Conservation (phyloP, 306 rosid genomes). For the Sicyos edulis region DNA sequence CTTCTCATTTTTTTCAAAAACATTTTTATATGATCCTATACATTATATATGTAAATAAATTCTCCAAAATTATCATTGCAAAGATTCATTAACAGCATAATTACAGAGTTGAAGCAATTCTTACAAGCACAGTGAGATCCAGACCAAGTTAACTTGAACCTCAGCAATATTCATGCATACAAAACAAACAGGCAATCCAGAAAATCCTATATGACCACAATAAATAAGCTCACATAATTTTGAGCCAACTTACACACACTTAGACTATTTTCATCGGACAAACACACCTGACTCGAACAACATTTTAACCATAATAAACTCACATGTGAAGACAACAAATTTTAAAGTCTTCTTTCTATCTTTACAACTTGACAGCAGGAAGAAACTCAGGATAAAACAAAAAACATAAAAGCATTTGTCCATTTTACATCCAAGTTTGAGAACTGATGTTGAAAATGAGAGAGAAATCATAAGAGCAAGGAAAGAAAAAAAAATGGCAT, state of each 20-base stretch:
- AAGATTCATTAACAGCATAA: too few species aligned
- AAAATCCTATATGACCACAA: not conserved
- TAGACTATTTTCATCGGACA: too few species aligned
- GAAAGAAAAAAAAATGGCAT: not conserved
- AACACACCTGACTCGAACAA: too few species aligned
- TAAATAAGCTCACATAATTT: not conserved
- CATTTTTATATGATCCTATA: too few species aligned
- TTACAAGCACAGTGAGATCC: not conserved
- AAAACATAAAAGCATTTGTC: not conserved
- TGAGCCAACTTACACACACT: too few species aligned
- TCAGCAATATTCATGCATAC: not conserved
- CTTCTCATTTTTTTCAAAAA: too few species aligned
- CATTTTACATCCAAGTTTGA: not conserved
- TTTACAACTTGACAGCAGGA: conserved; percentile 9
- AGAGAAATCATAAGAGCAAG: conserved; percentile 8
- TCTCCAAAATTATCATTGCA: too few species aligned
- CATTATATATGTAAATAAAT: too few species aligned
- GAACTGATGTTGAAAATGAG: not conserved
- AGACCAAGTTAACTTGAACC: not conserved
- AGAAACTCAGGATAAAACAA: not conserved
- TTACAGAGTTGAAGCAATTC: not conserved
- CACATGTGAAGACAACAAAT: too few species aligned
- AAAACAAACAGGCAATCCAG: not conserved
- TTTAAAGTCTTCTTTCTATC: not conserved
- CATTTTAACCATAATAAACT: too few species aligned